A percentile compares a stretch with the other conserved stretches of the same genome.
Evolutionary conservation across 306 rosid species (phyloP).

Genomic region (Spatholobus suberectus): DNA sequence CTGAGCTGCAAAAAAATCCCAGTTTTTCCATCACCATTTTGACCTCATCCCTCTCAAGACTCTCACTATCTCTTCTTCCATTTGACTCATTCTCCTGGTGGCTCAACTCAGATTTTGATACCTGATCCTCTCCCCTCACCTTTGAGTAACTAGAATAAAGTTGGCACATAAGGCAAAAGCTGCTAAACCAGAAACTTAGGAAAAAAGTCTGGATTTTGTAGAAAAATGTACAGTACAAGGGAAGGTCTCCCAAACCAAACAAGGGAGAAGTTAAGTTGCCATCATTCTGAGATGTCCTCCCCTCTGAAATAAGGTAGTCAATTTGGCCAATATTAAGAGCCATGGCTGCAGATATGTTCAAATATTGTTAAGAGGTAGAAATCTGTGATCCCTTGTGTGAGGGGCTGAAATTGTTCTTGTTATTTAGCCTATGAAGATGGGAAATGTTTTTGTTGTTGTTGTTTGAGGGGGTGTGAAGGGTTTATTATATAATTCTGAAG

Average conservation of each 20-base stretch:
- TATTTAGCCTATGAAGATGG: slow-evolving; percentile 35
- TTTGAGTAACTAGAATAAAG: slow-evolving; percentile 33
- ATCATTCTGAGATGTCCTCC: slow-evolving; percentile 19
- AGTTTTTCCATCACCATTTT: slow-evolving; percentile 61
- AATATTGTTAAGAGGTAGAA: slow-evolving; percentile 12
- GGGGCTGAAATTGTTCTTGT: not conserved
- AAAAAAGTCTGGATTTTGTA: not conserved
- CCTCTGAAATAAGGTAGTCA: slow-evolving; percentile 42
- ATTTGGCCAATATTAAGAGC: not conserved
- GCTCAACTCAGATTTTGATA: slow-evolving; percentile 30
- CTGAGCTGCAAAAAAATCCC: slow-evolving; percentile 63
- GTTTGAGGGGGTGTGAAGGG: slow-evolving; percentile 5
- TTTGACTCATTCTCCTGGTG: not conserved
- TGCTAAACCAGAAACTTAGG: slow-evolving; percentile 38
- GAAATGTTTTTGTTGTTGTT: slow-evolving; percentile 15
- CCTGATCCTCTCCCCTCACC: slow-evolving; percentile 4
- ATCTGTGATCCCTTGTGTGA: slow-evolving; percentile 13
- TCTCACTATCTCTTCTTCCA: slow-evolving; percentile 43
- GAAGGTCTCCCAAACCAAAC: slow-evolving; percentile 23
- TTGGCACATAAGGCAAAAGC: slow-evolving; percentile 37
- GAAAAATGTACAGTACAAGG: not conserved
- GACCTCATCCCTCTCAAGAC: slow-evolving; percentile 60
- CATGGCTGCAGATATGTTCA: slow-evolving; percentile 5
- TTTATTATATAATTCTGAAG: slow-evolving; percentile 1
- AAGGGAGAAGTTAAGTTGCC: slow-evolving; percentile 22